Conservation (phyloP, 163 green algal species). For the Scenedesmus sp. region DNA sequence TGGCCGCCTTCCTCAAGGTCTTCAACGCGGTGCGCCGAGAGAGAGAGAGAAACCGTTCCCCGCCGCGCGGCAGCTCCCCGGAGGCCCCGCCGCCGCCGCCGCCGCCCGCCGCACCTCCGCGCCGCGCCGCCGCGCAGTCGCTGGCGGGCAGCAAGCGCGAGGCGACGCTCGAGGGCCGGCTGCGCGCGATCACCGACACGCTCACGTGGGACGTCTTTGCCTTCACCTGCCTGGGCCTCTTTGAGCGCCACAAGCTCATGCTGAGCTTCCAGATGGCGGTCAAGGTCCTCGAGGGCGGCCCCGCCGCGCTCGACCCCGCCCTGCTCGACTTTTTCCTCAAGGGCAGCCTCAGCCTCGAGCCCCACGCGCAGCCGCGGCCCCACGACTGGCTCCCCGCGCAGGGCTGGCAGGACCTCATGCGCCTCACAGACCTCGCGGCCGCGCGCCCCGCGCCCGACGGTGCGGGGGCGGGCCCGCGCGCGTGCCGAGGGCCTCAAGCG, state of each 20-base stretch:
- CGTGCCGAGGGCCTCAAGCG: not conserved
- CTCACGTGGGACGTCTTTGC: slow-evolving; percentile 86
- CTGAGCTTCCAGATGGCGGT: slow-evolving; percentile 89
- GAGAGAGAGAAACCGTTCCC: no score
- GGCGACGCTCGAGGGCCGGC: slow-evolving; percentile 66
- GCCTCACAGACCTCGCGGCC: slow-evolving; percentile 57
- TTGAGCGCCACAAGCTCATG: slow-evolving; percentile 94
- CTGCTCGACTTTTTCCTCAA: slow-evolving; percentile 92
- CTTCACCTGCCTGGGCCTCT: slow-evolving; percentile 89
- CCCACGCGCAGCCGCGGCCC: slow-evolving; percentile 62
- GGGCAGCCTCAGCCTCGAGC: slow-evolving; percentile 83
- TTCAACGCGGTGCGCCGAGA: slow-evolving; percentile 63
- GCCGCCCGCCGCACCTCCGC: no score
- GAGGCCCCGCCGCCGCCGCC: no score
- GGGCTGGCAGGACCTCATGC: slow-evolving; percentile 75
- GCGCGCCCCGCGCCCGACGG: not conserved
- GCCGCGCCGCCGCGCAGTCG: no score
- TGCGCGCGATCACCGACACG: slow-evolving; percentile 84
- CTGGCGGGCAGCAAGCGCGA: slow-evolving; percentile 75
- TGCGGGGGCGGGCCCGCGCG: not conserved
- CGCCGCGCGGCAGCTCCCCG: no score
- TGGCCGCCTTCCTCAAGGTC: slow-evolving; percentile 82
- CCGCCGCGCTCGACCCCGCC: slow-evolving; percentile 45
- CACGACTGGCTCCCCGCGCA: slow-evolving; percentile 79
- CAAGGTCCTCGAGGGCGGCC: slow-evolving; percentile 75